Percentiles rank a stretch among this genome's conserved stretches.
These are phyloP conservation scores for Trypanosoma melophagium DNA, from an alignment of 208 protist species.

Conservation along the genomic window DNA sequence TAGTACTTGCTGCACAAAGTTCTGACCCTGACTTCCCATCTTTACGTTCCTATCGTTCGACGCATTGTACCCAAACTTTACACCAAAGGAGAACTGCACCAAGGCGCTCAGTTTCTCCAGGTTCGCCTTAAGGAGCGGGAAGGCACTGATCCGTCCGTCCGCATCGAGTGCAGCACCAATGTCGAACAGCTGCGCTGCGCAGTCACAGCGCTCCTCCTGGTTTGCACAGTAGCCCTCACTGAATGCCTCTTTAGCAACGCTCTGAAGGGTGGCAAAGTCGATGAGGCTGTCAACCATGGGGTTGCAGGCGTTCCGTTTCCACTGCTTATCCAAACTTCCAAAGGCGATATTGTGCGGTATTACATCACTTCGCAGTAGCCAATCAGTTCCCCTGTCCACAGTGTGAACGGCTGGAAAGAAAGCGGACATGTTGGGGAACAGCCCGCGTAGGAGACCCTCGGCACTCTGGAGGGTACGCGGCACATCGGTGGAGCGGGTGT, in stretches of 20 bases:
- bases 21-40: conserved; percentile 57
- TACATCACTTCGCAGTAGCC: conserved; percentile 34
- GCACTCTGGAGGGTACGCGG: conserved; percentile 47
- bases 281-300: conserved; percentile 26
- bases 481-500: conserved; percentile 44
- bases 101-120: conserved; percentile 41
- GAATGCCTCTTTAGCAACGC: conserved; percentile 35
- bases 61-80: conserved; percentile 49
- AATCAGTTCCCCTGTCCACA: conserved; percentile 13
- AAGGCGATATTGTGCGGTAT: conserved; percentile 22
- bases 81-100: conserved; percentile 20
- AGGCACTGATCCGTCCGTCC: conserved; percentile 13
- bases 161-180: conserved; percentile 49
- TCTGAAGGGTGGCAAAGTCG: conserved; percentile 26
- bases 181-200: conserved; percentile 50
- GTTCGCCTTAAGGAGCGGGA: conserved; percentile 30
- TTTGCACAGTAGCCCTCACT: conserved; percentile 42
- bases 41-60: conserved; percentile 37
- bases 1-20: conserved; percentile 42
- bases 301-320: conserved; percentile 15
- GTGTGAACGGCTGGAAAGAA: conserved; percentile 63
- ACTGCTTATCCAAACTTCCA: conserved; percentile 13
- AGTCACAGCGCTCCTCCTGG: conserved; percentile 36
- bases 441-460: conserved; percentile 34
- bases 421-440: conserved; percentile 32